Percentiles rank a stretch among this genome's conserved stretches.
Conservation (phyloP, 2,329 filamentous ascomycete genomes). For the Ascochyta koolunga region DNA sequence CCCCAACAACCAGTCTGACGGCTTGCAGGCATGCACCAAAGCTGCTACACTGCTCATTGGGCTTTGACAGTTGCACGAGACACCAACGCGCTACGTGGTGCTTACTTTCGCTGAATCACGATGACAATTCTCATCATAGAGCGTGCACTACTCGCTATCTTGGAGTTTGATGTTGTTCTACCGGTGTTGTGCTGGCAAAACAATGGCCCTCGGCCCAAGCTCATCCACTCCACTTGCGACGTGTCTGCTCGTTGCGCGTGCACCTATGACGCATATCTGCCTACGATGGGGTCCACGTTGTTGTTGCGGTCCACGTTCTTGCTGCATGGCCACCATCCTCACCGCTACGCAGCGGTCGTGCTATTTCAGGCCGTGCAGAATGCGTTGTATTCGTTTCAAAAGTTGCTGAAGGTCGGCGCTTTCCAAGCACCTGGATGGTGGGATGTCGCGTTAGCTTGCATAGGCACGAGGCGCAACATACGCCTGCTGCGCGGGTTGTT, state of each 20-base stretch:
- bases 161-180: neutral
- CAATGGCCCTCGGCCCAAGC: slow-evolving; percentile 5
- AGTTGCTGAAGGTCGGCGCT: neutral
- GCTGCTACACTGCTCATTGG: neutral
- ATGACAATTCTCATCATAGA: neutral
- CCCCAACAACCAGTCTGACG: neutral
- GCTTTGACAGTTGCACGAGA: slow-evolving; percentile 4
- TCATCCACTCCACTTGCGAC: slow-evolving; percentile 14
- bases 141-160: neutral
- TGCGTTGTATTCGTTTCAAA: slow-evolving; percentile 11
- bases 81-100: slow-evolving; percentile 9
- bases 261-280: slow-evolving; percentile 15
- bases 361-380: slow-evolving; percentile 5
- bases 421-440: slow-evolving; percentile 13
- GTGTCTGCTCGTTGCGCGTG: slow-evolving; percentile 14
- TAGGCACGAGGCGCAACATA: slow-evolving; percentile 21
- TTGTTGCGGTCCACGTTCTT: slow-evolving; percentile 6
- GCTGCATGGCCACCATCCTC: neutral
- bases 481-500: slow-evolving; percentile 5
- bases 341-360: slow-evolving; percentile 5
- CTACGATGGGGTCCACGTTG: slow-evolving; percentile 8
- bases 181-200: slow-evolving; percentile 12
- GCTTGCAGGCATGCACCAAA: slow-evolving; percentile 1
- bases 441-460: slow-evolving; percentile 6
- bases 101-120: neutral